Base-by-base conservation (phyloP, 495 filamentous ascomycete species). In the Staphylotrichum longicolle region DNA sequence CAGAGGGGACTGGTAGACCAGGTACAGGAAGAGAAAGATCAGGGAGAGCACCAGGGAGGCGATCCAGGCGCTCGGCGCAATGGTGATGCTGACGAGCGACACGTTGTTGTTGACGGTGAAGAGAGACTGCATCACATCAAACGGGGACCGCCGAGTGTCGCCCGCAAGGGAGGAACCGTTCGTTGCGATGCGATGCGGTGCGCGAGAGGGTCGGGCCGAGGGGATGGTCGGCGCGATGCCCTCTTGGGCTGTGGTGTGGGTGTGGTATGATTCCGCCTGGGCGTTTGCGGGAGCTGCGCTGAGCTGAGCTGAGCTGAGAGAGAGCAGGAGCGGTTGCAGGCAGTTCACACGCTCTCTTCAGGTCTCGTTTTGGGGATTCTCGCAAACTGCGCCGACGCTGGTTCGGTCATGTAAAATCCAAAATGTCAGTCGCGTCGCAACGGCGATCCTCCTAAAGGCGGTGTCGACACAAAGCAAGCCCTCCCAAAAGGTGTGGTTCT, bases 91-190 rank as follows among this genome's bases (percentile, higher is more conserved):
- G 58, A 84, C 61, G 47, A 84, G 73, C 48, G 80, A 75, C 64
- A 81, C 74, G 72, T 82, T 74, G 74, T 79, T 83, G 67, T 83
- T 74, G 62, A 84, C 73, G 39, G 78, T 79, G 63, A 84, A 68
- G 65, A 81, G 70, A 20, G 78, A 77, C 67, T 68, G 71, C 78
- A 81, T 79, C 69, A 71, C 70, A 57, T 51, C 51, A 15, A 61
- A 35, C 40, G 40, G 48, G 15, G 32, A 14, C 5, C 40, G 39
- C 30, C 48, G 33, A 7, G 33, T 55, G 50, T 14, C 33, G 50
- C 46, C 32, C 30, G 49, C 39, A 15, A 53, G 48, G 46, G 58
- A 37, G 48, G 40, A 14, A 32, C 50, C 45, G 58, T 61, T 47
- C 55, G 44, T 34, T 42, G 42, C 37, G 58, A 54, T 54, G 49